Conservation (phyloP, 2,329 filamentous ascomycete genomes). For the Pyricularia sp. region DNA sequence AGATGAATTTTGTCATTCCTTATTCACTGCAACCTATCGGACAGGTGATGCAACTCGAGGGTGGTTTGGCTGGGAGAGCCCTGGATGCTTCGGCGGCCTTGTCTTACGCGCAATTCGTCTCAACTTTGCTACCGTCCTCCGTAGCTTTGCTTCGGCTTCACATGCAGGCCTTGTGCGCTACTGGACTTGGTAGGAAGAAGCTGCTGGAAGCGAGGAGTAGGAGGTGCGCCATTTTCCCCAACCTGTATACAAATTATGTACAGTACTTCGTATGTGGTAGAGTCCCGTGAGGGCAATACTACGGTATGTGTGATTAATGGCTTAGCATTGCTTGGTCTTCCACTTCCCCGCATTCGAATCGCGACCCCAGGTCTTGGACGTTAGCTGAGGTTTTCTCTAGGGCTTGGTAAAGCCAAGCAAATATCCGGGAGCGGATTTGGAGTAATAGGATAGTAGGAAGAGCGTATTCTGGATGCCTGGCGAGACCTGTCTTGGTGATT, state of each 20-base stretch:
- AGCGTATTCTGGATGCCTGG: background rate
- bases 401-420: no score
- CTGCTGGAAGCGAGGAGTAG: background rate
- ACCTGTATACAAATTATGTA: no score
- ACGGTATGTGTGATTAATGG: background rate
- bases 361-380: background rate
- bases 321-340: background rate
- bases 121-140: background rate
- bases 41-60: background rate
- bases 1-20: background rate
- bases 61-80: background rate
- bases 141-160: background rate
- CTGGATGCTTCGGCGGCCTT: background rate
- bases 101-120: background rate
- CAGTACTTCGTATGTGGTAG: no score
- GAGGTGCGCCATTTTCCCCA: no score
- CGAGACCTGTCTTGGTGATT: background rate
- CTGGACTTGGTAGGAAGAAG: background rate
- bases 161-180: background rate
- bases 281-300: background rate
- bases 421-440: no score
- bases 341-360: background rate
- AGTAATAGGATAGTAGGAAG: background rate
- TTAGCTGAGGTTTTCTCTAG: background rate
- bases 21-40: background rate